phyloP scores from a whole-genome alignment of 2,329 filamentous ascomycete genomes.

The Botrytis tulipae region DNA sequence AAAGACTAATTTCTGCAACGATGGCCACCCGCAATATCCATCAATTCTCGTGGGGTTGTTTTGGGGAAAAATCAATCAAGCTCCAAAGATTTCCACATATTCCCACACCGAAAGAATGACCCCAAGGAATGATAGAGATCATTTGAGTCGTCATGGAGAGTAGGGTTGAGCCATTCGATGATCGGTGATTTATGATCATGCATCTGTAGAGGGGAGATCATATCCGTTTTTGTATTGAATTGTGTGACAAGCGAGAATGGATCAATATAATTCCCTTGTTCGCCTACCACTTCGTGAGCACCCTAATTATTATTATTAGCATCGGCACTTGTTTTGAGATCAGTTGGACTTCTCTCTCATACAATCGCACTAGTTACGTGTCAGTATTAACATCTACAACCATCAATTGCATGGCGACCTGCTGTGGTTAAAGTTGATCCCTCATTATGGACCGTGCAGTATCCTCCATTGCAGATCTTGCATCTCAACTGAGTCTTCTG shows the following conservation, averaged over 20 bases:
- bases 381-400: conserved; percentile 36
- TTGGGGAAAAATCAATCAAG: background rate
- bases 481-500: conserved; percentile 69
- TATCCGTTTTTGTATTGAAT: conserved; percentile 1
- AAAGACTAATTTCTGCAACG: background rate
- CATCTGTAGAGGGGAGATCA: background rate
- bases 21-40: background rate
- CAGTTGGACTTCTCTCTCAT: conserved; percentile 25
- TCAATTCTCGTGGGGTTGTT: background rate
- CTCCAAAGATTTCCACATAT: background rate
- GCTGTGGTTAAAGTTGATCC: conserved; percentile 63
- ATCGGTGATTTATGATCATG: background rate
- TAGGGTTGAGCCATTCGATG: background rate
- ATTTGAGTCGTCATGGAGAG: background rate
- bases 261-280: conserved; percentile 35
- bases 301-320: conserved; percentile 10
- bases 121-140: background rate
- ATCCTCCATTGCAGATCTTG: conserved; percentile 70
- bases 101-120: background rate
- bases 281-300: conserved; percentile 30
- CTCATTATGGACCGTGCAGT: conserved; percentile 81
- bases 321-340: conserved; percentile 9
- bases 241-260: background rate
- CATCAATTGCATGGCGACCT: conserved; percentile 34
- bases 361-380: conserved; percentile 38